Evolutionary conservation across 2,329 filamentous ascomycete genomes (phyloP).

Genomic region (Beauveria sp.): DNA sequence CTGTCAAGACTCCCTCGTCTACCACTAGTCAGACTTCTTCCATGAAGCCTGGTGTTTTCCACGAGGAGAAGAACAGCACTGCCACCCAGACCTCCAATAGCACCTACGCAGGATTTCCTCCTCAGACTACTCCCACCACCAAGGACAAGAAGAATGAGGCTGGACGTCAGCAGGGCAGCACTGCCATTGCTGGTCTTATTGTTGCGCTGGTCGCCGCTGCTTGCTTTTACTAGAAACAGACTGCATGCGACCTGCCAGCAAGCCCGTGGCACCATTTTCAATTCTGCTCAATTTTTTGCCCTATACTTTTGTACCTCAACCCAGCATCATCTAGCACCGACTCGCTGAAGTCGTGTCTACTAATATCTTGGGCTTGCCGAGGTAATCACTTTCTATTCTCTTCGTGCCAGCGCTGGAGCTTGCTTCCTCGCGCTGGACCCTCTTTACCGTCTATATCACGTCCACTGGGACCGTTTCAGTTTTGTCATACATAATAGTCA

Average conservation of each 20-base stretch:
- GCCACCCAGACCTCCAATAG: slow-evolving; percentile 16
- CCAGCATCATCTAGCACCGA: background rate
- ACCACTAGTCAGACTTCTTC: slow-evolving; percentile 19
- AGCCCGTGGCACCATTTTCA: background rate
- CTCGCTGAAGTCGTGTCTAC: background rate
- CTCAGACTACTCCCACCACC: slow-evolving; percentile 23
- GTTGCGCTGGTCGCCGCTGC: slow-evolving; percentile 48
- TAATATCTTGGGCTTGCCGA: background rate
- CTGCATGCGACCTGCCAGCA: slow-evolving; percentile 4
- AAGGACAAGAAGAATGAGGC: slow-evolving; percentile 36
- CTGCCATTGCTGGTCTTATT: slow-evolving; percentile 45
- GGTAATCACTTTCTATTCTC: background rate
- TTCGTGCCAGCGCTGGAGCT: background rate
- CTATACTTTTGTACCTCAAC: slow-evolving; percentile 11
- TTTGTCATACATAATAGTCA: slow-evolving; percentile 19
- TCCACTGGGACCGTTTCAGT: background rate
- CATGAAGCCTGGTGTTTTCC: slow-evolving; percentile 43
- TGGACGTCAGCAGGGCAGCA: slow-evolving; percentile 39
- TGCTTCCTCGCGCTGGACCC: background rate
- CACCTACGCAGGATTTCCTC: slow-evolving; percentile 16
- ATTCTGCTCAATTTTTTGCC: slow-evolving; percentile 14
- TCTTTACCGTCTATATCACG: background rate
- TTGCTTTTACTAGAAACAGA: slow-evolving; percentile 33
- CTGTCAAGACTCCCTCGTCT: slow-evolving; percentile 14
- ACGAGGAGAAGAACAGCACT: slow-evolving; percentile 41